Evolutionary conservation across 2,329 filamentous ascomycete species (phyloP), one percentile per base, ranked within the genome.

Genomic region (Beauveria sp.): DNA sequence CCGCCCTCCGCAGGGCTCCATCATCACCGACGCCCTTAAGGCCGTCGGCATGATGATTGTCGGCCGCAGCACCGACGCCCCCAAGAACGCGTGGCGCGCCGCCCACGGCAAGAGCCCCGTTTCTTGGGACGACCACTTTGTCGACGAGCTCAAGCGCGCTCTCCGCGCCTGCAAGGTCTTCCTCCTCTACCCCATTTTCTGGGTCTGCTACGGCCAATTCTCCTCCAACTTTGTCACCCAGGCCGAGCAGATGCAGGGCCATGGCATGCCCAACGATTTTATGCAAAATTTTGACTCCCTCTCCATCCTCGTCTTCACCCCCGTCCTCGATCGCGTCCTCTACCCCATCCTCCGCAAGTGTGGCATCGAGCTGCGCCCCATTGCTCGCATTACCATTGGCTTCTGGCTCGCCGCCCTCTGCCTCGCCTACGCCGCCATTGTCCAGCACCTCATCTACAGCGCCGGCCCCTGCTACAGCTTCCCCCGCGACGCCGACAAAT

Each of bases 121-220:
- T 28, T 76, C 79, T 0, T 91, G 88, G 86, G 82, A 88, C 59
- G 86, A 90, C 67, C 79, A 81, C 66, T 91, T 91, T 66, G 76
- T 91, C 55, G 86, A 89, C 3, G 88, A 91, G 69, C 76, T 91
- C 55, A 88, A 87, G 75, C 85, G 86, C 78, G 69, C 77, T 1
- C 70, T 81, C 6, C 70, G 88, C 80, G 88, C 87, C 18, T 91
- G 88, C 78, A 85, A 87, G 67, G 86, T 90, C 59, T 90, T 91
- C 64, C 69, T 80, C 64, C 86, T 86, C 69, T 85, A 84, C 64
- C 84, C 85, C 40, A 78, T 87, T 66, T 88, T 84, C 76, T 89
- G 84, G 84, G 78, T 89, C 28, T 82, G 84, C 64, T 89, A 89
- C 73, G 81, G 80, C 55, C 87, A 90, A 68, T 84, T 89, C 73